Conservation (phyloP, 106 monocot species). For the Cymbidium sinense region DNA sequence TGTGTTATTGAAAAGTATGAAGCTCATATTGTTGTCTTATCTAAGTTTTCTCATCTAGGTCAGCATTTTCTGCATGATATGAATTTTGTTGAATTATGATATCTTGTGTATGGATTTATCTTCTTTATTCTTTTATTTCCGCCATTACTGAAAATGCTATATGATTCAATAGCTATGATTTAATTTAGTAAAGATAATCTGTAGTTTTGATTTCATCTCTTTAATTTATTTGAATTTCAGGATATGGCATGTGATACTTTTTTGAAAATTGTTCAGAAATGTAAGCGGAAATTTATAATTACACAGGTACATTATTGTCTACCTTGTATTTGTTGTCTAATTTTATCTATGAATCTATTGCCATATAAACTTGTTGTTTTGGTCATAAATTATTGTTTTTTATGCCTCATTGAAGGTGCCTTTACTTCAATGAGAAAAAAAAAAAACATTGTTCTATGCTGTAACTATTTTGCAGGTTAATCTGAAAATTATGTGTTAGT, state of each 20-base stretch:
- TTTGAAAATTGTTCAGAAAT: conserved; percentile 96
- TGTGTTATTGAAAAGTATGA: too few species aligned
- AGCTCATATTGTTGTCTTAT: too few species aligned
- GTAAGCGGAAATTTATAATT: conserved; percentile 91
- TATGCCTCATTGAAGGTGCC: neutral
- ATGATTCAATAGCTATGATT: neutral
- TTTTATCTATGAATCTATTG: neutral
- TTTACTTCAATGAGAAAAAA: neutral
- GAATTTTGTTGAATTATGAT: neutral
- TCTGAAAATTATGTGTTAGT: neutral
- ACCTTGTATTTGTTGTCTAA: neutral
- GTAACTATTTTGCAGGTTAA: neutral
- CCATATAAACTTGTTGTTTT: neutral
- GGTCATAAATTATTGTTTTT: neutral
- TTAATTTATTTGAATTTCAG: conserved; percentile 30
- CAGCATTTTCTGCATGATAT: too few species aligned
- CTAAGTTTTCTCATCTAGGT: too few species aligned
- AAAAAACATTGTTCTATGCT: neutral
- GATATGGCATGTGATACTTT: conserved; percentile 99
- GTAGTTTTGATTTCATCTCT: neutral
- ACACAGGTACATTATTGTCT: conserved; percentile 41
- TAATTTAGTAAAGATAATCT: neutral
- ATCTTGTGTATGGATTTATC: neutral
- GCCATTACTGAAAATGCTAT: neutral
- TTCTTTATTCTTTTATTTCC: neutral